These are phyloP conservation scores for Pleurotus giganteus DNA, from an alignment of 768 basidiomycete species.

Conservation along the genomic window DNA sequence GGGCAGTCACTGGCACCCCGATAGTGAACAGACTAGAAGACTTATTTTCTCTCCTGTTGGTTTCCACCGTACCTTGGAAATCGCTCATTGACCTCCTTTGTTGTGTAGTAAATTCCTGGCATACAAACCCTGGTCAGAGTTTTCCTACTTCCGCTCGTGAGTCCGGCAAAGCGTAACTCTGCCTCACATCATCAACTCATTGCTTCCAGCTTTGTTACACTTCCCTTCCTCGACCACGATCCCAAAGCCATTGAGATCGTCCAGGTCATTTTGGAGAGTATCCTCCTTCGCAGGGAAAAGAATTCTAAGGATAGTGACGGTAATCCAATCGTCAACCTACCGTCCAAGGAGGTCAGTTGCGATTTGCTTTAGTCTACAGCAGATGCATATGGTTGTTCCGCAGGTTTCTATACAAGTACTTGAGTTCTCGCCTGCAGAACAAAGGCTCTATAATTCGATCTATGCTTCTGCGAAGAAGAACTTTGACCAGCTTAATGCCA, in stretches of 20 bases:
- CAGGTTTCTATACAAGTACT: constrained; percentile 71
- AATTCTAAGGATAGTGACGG: constrained; percentile 87
- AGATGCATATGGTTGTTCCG: constrained; percentile 8
- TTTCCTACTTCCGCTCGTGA: constrained; percentile 87
- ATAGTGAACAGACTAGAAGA: constrained; percentile 95
- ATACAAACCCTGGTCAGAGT: constrained; percentile 79
- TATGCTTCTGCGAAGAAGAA: constrained; percentile 75
- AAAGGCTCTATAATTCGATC: constrained; percentile 86
- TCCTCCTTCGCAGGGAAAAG: constrained; percentile 89
- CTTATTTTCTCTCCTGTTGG: constrained; percentile 77
- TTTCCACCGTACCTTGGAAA: neutral
- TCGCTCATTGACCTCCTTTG: neutral
- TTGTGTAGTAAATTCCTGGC: constrained; percentile 65
- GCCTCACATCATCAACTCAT: constrained; percentile 3
- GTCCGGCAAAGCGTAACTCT: constrained; percentile 21
- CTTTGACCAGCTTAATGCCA: constrained; percentile 77
- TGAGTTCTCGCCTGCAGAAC: constrained; percentile 78
- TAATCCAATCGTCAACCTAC: constrained; percentile 84
- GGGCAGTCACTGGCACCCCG: constrained; percentile 94
- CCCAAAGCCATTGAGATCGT: constrained; percentile 93
- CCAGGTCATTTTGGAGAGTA: constrained; percentile 88
- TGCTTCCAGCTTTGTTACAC: constrained; percentile 70
- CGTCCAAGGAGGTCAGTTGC: constrained; percentile 68
- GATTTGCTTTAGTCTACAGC: neutral
- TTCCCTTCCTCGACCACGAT: constrained; percentile 90